phyloP scores from a whole-genome alignment of 768 basidiomycete genomes.

The Phlebiopsis flavidoalba region DNA sequence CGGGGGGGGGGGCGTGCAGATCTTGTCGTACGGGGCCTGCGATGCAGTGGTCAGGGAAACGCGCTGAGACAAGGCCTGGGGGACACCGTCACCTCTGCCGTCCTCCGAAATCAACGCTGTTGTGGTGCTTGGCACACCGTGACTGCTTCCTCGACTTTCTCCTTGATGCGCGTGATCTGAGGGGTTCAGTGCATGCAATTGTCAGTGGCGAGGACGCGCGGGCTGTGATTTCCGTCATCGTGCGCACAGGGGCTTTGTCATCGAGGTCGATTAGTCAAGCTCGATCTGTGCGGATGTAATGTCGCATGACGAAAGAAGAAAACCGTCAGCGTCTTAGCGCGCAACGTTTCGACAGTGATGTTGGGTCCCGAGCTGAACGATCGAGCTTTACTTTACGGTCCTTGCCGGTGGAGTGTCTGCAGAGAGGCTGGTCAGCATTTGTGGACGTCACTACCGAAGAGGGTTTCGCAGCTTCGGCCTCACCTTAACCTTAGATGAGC shows the following conservation, averaged over 20 bases:
- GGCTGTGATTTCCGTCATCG: neutral
- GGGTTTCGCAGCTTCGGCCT: constrained; percentile 5
- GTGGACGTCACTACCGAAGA: neutral
- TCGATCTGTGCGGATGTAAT: constrained; percentile 60
- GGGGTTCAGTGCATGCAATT: neutral
- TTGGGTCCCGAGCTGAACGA: neutral
- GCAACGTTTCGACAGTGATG: neutral
- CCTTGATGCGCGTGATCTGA: constrained; percentile 92
- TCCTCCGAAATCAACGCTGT: constrained; percentile 89
- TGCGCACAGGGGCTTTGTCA: constrained; percentile 72
- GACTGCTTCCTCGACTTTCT: constrained; percentile 98
- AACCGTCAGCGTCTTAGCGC: neutral
- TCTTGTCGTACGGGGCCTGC: constrained; percentile 91
- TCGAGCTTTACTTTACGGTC: constrained; percentile 60
- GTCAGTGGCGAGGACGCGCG: neutral
- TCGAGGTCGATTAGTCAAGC: constrained; percentile 89
- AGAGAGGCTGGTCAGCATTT: constrained; percentile 1
- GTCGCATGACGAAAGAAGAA: neutral
- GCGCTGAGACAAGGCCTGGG: neutral
- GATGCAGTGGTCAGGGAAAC: neutral
- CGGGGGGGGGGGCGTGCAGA: too few species aligned
- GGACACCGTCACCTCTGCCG: constrained; percentile 80
- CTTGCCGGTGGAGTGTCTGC: constrained; percentile 94
- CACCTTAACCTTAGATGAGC: constrained; percentile 92
- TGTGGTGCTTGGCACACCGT: constrained; percentile 94